Conservation (phyloP, 2,329 filamentous ascomycete genomes). For the Trichoderma sp. region DNA sequence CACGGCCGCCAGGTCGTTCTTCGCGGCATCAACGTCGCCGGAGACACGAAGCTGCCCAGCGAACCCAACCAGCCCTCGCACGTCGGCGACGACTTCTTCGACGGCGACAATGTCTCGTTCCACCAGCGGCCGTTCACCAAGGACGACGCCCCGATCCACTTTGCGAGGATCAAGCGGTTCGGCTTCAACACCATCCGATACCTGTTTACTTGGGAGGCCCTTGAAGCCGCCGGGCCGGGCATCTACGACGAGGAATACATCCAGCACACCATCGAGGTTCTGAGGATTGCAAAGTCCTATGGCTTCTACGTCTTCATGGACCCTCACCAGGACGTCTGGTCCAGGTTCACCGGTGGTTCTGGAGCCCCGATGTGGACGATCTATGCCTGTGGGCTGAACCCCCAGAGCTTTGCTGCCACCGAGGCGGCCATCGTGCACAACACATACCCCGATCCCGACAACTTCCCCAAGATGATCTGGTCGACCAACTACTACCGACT, state of each 20-base stretch:
- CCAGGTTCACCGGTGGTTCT: constrained; percentile 88
- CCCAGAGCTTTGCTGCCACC: constrained; percentile 78
- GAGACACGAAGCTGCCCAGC: constrained; percentile 86
- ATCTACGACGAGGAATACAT: constrained; percentile 95
- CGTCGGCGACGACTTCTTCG: constrained; percentile 77
- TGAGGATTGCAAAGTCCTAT: constrained; percentile 83
- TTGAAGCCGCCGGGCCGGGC: constrained; percentile 88
- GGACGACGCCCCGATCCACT: constrained; percentile 82
- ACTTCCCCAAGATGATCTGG: constrained; percentile 99
- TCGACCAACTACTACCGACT: constrained; percentile 93
- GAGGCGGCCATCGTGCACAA: constrained; percentile 95
- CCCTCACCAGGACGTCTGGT: constrained; percentile 99
- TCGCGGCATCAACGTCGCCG: constrained; percentile 91
- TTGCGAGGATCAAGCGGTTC: constrained; percentile 80
- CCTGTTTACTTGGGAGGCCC: constrained; percentile 98
- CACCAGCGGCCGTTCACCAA: constrained; percentile 81
- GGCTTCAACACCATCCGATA: constrained; percentile 97
- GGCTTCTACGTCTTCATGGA: constrained; percentile 99
- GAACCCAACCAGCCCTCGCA: constrained; percentile 81
- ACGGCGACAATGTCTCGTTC: constrained; percentile 89
- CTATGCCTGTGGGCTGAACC: constrained; percentile 90
- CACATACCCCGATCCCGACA: constrained; percentile 79
- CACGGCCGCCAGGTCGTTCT: constrained; percentile 84
- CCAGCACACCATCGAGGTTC: constrained; percentile 80
- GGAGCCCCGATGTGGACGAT: constrained; percentile 97